Percentiles rank a stretch among this genome's conserved stretches.
These are phyloP conservation scores for Epichloe gansuensis DNA, from an alignment of 2,329 filamentous ascomycete genomes.

Conservation along the genomic window DNA sequence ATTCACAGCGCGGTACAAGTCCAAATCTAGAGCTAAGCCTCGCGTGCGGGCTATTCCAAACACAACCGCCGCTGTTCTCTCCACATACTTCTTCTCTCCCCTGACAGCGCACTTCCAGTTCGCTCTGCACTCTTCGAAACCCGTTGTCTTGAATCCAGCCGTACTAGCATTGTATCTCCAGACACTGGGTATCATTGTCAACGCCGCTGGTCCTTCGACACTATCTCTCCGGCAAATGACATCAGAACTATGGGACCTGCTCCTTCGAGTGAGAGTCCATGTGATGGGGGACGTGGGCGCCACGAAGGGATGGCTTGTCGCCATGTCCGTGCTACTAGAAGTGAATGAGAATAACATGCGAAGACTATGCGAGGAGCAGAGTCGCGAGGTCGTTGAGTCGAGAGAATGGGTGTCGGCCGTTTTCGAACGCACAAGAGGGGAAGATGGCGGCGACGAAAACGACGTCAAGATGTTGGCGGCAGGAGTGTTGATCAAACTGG, in stretches of 20 bases:
- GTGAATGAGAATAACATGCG: slow-evolving; percentile 63
- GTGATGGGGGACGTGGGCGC: slow-evolving; percentile 51
- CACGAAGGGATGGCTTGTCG: slow-evolving; percentile 63
- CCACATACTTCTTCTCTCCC: slow-evolving; percentile 72
- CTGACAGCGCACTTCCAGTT: slow-evolving; percentile 70
- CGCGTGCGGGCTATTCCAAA: slow-evolving; percentile 53
- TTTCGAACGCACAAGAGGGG: slow-evolving; percentile 48
- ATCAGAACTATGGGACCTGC: slow-evolving; percentile 68
- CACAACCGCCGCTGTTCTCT: slow-evolving; percentile 63
- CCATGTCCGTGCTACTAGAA: slow-evolving; percentile 68
- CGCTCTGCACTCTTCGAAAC: slow-evolving; percentile 37
- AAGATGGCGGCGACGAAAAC: slow-evolving; percentile 54
- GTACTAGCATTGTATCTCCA: slow-evolving; percentile 72
- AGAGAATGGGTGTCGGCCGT: slow-evolving; percentile 72
- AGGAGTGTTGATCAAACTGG: slow-evolving; percentile 61
- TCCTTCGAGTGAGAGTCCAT: slow-evolving; percentile 53
- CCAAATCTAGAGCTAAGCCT: slow-evolving; percentile 21
- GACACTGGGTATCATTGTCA: slow-evolving; percentile 70
- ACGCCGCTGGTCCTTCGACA: slow-evolving; percentile 71
- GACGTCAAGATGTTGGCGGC: slow-evolving; percentile 68
- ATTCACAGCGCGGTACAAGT: slow-evolving; percentile 52
- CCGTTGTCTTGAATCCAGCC: slow-evolving; percentile 57
- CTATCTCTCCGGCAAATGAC: slow-evolving; percentile 69
- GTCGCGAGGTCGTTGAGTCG: slow-evolving; percentile 70
- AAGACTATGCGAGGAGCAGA: slow-evolving; percentile 59